A percentile compares a stretch with the other conserved stretches of the same genome.
phyloP scores from a whole-genome alignment of 768 basidiomycete genomes.

The Naganishia onofrii region DNA sequence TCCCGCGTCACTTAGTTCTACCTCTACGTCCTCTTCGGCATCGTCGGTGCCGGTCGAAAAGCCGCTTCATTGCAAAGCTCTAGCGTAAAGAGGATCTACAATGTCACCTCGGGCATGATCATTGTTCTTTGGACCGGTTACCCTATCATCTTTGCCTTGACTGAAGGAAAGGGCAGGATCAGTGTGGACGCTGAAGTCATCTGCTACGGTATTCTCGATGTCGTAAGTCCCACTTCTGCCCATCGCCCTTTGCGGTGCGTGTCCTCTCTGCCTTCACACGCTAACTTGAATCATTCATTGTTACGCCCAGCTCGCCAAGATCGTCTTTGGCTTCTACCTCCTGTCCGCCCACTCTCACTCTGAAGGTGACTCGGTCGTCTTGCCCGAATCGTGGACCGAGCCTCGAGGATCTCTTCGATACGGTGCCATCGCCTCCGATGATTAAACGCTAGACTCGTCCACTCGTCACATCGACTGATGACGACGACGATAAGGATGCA shows the following conservation, averaged over 20 bases:
- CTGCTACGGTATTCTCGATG: conserved; percentile 49
- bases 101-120: conserved; percentile 25
- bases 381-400: conserved; percentile 30
- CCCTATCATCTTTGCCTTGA: conserved; percentile 49
- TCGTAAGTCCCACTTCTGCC: conserved; percentile 37
- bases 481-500: not conserved
- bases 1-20: conserved; percentile 40
- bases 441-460: conserved; percentile 18
- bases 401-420: conserved; percentile 26
- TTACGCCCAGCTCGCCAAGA: conserved; percentile 23
- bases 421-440: conserved; percentile 26
- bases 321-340: conserved; percentile 32
- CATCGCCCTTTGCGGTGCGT: too few species aligned
- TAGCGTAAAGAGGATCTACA: conserved; percentile 17
- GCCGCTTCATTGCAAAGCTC: conserved; percentile 40
- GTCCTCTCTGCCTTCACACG: not conserved
- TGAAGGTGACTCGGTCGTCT: conserved; percentile 30
- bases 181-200: conserved; percentile 49
- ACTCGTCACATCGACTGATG: not conserved
- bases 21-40: conserved; percentile 41
- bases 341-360: conserved; percentile 28
- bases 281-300: not conserved
- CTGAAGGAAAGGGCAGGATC: conserved; percentile 47
- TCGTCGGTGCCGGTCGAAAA: conserved; percentile 42
- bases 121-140: conserved; percentile 47